These are phyloP conservation scores for Urtica urens DNA, from an alignment of 306 rosid species.

Conservation along the genomic window DNA sequence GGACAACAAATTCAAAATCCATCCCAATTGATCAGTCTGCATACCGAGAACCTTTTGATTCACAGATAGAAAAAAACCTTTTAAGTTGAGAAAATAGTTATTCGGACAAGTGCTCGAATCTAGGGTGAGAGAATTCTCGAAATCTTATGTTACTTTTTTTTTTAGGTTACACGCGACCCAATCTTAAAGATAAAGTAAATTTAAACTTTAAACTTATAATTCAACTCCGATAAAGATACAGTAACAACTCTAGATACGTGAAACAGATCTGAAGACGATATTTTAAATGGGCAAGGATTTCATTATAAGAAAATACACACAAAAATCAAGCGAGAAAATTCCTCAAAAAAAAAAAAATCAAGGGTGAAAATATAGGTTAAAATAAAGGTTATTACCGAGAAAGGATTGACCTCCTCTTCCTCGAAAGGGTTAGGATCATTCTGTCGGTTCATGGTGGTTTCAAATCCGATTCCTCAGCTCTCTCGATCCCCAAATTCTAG, in stretches of 20 bases:
- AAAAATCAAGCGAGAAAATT: background rate
- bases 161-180: no score
- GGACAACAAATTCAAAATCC: no score
- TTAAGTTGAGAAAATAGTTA: no score
- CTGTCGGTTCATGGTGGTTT: slow-evolving; percentile 67
- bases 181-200: no score
- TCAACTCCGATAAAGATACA: no score
- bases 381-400: slow-evolving; percentile 45
- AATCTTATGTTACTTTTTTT: no score
- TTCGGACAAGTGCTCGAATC: no score
- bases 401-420: slow-evolving; percentile 86
- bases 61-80: no score
- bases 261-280: background rate
- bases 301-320: background rate
- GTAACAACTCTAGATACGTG: background rate
- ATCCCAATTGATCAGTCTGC: no score
- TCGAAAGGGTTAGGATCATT: slow-evolving; percentile 94
- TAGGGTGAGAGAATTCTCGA: no score
- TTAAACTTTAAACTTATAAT: no score
- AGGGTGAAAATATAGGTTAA: background rate
- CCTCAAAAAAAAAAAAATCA: background rate
- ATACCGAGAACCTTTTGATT: no score
- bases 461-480: slow-evolving; percentile 9
- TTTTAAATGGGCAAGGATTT: background rate
- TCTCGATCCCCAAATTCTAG: slow-evolving; percentile 43